phyloP scores from a whole-genome alignment of 768 basidiomycete species.

The Trametes villosa region DNA sequence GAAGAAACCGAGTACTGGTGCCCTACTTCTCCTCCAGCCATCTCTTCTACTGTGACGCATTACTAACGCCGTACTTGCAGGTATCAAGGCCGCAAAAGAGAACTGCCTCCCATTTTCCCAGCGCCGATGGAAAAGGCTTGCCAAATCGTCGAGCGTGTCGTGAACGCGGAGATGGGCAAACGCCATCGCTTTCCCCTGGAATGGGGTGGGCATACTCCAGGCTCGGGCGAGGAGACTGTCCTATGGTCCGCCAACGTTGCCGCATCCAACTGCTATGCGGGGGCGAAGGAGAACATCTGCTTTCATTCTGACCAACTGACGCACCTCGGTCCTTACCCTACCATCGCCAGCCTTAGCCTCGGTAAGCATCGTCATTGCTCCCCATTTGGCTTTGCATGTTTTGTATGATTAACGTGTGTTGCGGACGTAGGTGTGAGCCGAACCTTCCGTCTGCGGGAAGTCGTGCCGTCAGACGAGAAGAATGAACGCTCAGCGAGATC shows the following conservation, averaged over 20 bases:
- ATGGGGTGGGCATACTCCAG: slow-evolving; percentile 50
- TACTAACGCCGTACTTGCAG: slow-evolving; percentile 44
- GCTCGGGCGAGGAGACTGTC: slow-evolving; percentile 21
- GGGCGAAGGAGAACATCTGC: slow-evolving; percentile 81
- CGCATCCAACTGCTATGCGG: slow-evolving; percentile 83
- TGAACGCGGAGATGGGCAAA: slow-evolving; percentile 70
- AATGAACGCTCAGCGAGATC: slow-evolving; percentile 65
- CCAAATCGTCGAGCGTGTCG: slow-evolving; percentile 64
- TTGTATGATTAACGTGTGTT: background rate
- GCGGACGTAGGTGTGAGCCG: slow-evolving; percentile 72
- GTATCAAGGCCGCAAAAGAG: slow-evolving; percentile 78
- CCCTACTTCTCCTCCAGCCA: too few relatives aligned
- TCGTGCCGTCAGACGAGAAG: slow-evolving; percentile 65
- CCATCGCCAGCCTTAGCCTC: slow-evolving; percentile 83
- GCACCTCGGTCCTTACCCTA: slow-evolving; percentile 82
- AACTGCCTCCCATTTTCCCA: slow-evolving; percentile 60
- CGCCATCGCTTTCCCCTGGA: slow-evolving; percentile 66
- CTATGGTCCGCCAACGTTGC: slow-evolving; percentile 84
- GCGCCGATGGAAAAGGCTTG: slow-evolving; percentile 81
- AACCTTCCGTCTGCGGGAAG: slow-evolving; percentile 76
- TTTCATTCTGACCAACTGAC: slow-evolving; percentile 83
- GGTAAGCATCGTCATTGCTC: slow-evolving; percentile 44
- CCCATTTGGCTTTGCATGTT: too few relatives aligned
- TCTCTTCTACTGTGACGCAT: too few relatives aligned
- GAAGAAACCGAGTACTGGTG: slow-evolving; percentile 80